Percentiles rank a stretch among this genome's conserved stretches.
These are phyloP conservation scores for Xanthoconium purpureum DNA, from an alignment of 768 basidiomycete genomes.

Conservation along the genomic window DNA sequence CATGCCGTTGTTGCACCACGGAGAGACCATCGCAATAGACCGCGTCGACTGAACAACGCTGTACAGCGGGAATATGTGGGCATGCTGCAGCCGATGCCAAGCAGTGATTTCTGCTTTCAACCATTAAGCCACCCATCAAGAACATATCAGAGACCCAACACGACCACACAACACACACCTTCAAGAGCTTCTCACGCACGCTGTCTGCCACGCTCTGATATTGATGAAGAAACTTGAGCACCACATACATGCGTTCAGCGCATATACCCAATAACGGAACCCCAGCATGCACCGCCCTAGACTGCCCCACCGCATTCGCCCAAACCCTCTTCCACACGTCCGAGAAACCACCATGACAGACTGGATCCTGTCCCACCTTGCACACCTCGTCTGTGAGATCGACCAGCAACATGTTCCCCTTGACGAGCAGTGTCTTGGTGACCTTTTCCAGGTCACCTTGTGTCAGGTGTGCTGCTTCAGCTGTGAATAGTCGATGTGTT, in stretches of 20 bases:
- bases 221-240: slow-evolving; percentile 52
- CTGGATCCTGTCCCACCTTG: slow-evolving; percentile 44
- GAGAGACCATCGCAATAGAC: slow-evolving; percentile 62
- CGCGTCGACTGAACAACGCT: slow-evolving; percentile 50
- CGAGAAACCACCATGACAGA: slow-evolving; percentile 54
- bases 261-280: too few species aligned
- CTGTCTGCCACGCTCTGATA: slow-evolving; percentile 47
- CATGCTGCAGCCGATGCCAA: slow-evolving; percentile 57
- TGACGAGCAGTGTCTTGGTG: slow-evolving; percentile 53
- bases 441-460: slow-evolving; percentile 53
- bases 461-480: slow-evolving; percentile 57
- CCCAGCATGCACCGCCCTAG: slow-evolving; percentile 14
- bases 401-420: slow-evolving; percentile 45
- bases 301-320: slow-evolving; percentile 44
- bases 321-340: slow-evolving; percentile 61
- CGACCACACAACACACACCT: slow-evolving; percentile 32
- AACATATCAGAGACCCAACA: background rate
- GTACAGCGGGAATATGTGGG: slow-evolving; percentile 52
- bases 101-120: slow-evolving; percentile 54
- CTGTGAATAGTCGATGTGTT: slow-evolving; percentile 50
- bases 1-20: slow-evolving; percentile 61
- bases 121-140: slow-evolving; percentile 36
- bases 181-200: slow-evolving; percentile 50
- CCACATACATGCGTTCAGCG: slow-evolving; percentile 1
- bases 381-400: slow-evolving; percentile 57